Percentiles rank a stretch among this genome's conserved stretches.
Evolutionary conservation across 495 filamentous ascomycete species (phyloP).

Genomic region (Neurospora sp.): DNA sequence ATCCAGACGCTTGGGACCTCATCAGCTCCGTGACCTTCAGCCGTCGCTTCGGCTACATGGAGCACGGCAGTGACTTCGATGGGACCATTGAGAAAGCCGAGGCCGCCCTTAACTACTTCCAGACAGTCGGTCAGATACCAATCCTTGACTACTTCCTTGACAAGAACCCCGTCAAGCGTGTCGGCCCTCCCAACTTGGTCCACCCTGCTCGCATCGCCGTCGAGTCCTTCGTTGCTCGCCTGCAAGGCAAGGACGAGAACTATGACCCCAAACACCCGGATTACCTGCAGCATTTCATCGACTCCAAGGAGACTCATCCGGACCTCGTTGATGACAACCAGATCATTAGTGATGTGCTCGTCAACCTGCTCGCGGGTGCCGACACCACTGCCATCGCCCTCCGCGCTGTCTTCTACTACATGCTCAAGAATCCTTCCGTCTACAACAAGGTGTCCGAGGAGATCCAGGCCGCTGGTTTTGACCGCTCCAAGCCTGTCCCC

Average conservation of each 20-base stretch:
- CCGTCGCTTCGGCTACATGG: constrained; percentile 27
- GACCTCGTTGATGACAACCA: constrained; percentile 11
- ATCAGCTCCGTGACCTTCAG: constrained; percentile 24
- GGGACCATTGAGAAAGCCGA: constrained; percentile 29
- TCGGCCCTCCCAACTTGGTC: constrained; percentile 21
- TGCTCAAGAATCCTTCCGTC: constrained; percentile 20
- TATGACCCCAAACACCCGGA: constrained; percentile 13
- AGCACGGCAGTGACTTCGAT: constrained; percentile 27
- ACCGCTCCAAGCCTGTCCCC: constrained; percentile 2
- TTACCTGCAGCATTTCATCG: constrained; percentile 19
- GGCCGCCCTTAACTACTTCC: constrained; percentile 35
- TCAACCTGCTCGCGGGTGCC: constrained; percentile 35
- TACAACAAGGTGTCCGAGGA: constrained; percentile 17
- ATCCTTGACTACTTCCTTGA: constrained; percentile 35
- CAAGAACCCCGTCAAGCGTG: constrained; percentile 34
- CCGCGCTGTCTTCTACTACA: constrained; percentile 19
- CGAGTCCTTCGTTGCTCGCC: constrained; percentile 4
- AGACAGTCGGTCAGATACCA: constrained; percentile 33
- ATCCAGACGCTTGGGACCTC: constrained; percentile 30
- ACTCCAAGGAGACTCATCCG: constrained; percentile 13
- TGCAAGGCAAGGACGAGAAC: constrained; percentile 7
- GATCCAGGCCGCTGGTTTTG: constrained; percentile 3
- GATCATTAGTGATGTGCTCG: constrained; percentile 11
- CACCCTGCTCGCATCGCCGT: constrained; percentile 8
- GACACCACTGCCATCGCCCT: constrained; percentile 32